Evolutionary conservation across 345 rosid genomes (phyloP).

Genomic region (Populus alba): DNA sequence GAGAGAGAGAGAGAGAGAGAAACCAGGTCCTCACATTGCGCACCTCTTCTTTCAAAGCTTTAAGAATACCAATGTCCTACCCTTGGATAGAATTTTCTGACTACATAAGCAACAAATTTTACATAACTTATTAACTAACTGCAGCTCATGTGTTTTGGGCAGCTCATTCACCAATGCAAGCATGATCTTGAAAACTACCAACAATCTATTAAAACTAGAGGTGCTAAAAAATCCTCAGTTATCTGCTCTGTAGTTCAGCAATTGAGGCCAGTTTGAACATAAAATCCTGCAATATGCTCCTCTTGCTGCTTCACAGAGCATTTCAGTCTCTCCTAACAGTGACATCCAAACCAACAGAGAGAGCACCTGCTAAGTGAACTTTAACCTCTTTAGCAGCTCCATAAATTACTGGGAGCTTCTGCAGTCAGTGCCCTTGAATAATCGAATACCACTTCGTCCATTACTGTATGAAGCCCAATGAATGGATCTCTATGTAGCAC

Average conservation of each 20-base stretch:
- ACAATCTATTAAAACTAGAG: no score
- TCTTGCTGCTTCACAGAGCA: neutral
- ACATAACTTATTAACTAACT: no score
- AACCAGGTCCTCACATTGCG: no score
- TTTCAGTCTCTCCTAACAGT: neutral
- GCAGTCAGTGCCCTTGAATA: neutral
- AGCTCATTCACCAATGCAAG: no score
- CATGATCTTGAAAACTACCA: neutral
- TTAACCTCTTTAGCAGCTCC: neutral
- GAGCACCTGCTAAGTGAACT: neutral
- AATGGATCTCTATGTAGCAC: slow-evolving; percentile 5
- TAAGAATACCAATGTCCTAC: no score
- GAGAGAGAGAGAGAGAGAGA: no score
- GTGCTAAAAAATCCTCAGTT: neutral
- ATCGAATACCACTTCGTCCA: neutral
- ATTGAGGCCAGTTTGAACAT: neutral
- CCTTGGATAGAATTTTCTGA: no score
- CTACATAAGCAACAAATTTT: no score
- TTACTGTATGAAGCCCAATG: neutral
- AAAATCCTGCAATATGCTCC: neutral
- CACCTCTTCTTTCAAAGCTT: no score
- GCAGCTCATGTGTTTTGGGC: no score
- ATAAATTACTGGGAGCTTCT: neutral
- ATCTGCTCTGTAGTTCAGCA: neutral
- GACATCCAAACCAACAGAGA: slow-evolving; percentile 1